A percentile compares a stretch with the other conserved stretches of the same genome.
Conservation (phyloP, 441 rosid genomes). For the Adansonia rubrostipa region DNA sequence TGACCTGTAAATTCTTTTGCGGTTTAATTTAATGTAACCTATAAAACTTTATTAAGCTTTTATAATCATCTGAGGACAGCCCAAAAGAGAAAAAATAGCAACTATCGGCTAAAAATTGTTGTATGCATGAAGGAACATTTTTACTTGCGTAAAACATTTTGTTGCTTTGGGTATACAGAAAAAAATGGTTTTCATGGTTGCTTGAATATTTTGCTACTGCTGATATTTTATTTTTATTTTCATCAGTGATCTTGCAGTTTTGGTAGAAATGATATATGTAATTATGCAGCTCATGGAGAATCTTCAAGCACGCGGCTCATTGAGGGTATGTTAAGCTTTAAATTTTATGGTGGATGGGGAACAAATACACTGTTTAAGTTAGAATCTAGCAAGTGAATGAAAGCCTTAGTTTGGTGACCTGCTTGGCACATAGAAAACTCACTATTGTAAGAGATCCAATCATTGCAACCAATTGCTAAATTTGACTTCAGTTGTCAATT, state of each 20-base stretch:
- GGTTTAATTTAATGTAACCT: not conserved
- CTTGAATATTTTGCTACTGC: constrained; percentile 26
- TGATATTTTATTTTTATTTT: constrained; percentile 35
- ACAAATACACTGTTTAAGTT: not conserved
- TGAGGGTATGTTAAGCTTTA: constrained; percentile 68
- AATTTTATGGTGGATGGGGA: constrained; percentile 23
- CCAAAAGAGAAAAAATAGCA: not conserved
- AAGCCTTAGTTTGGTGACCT: constrained; percentile 11
- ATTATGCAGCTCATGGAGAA: constrained; percentile 82
- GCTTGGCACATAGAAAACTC: constrained; percentile 3
- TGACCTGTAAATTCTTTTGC: constrained; percentile 5
- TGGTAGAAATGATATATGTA: constrained; percentile 75
- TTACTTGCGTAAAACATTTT: not conserved
- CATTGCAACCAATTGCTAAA: not conserved
- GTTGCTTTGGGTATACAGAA: not conserved
- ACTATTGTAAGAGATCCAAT: not conserved
- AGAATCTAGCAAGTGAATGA: not conserved
- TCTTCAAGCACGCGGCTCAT: constrained; percentile 89
- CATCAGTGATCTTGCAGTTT: constrained; percentile 93
- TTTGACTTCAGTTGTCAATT: not conserved
- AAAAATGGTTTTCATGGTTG: constrained; percentile 6
- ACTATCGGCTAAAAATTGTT: not conserved
- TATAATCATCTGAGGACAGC: not conserved
- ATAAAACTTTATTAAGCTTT: not conserved
- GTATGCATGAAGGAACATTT: not conserved